These are phyloP conservation scores for Yamadazyma sp. DNA, from an alignment of 805 yeast genomes.

Conservation along the genomic window DNA sequence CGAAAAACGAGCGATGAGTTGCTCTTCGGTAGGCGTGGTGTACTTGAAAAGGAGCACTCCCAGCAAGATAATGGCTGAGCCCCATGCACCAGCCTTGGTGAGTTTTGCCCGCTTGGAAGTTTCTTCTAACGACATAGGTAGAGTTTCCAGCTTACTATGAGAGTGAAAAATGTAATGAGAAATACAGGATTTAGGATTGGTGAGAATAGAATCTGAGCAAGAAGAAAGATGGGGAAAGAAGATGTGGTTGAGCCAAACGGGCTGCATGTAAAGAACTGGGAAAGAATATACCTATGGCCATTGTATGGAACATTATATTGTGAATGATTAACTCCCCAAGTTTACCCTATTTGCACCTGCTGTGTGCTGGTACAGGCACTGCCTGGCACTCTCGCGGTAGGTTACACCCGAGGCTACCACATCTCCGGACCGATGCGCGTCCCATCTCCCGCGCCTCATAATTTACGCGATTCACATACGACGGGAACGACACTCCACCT, in stretches of 20 bases:
- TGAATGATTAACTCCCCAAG: too few species aligned
- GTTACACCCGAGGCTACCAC: too few species aligned
- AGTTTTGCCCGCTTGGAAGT: constrained; percentile 54
- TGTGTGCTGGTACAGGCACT: too few species aligned
- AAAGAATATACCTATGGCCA: too few species aligned
- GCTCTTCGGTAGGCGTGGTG: constrained; percentile 84
- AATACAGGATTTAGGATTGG: not conserved
- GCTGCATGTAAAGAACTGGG: too few species aligned
- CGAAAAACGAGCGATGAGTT: constrained; percentile 67
- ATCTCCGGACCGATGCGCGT: constrained; percentile 2
- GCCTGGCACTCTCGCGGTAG: too few species aligned
- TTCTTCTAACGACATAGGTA: constrained; percentile 8
- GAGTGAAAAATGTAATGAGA: constrained; percentile 2
- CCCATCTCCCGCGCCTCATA: not conserved
- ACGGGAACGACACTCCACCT: constrained; percentile 10
- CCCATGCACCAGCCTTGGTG: constrained; percentile 40
- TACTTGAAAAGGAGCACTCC: constrained; percentile 74
- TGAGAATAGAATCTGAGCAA: too few species aligned
- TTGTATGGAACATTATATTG: too few species aligned
- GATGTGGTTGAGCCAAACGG: too few species aligned
- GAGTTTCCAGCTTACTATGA: too few species aligned
- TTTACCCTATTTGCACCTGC: too few species aligned
- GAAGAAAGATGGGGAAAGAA: too few species aligned
- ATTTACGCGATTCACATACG: constrained; percentile 10
- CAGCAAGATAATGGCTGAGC: constrained; percentile 65